phyloP scores from a whole-genome alignment of 2,329 filamentous ascomycete species.

The Penicillium sp. region DNA sequence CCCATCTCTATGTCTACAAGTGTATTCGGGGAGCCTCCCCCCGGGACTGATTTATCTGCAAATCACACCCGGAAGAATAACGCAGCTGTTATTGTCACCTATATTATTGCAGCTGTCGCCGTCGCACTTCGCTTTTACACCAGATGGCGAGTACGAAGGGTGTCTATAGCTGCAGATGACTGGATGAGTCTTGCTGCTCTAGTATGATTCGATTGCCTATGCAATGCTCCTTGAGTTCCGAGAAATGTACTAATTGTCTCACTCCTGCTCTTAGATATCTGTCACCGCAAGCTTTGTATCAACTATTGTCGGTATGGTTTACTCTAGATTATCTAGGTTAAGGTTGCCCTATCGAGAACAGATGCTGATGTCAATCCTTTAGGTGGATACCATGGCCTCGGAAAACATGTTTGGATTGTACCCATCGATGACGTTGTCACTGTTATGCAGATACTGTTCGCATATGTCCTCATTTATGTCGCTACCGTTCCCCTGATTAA shows the following conservation, averaged over 20 bases:
- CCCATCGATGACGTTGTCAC: background rate
- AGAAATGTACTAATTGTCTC: no score
- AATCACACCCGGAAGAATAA: background rate
- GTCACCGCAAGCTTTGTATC: no score
- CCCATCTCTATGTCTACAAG: background rate
- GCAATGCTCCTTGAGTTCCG: background rate
- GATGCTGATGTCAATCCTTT: no score
- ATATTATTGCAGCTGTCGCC: background rate
- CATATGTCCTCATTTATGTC: background rate
- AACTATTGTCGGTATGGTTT: no score
- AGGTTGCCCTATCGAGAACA: no score
- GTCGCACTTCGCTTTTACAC: background rate
- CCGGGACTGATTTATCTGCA: background rate
- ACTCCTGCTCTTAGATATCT: no score
- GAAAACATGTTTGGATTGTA: no score
- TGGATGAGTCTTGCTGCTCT: background rate
- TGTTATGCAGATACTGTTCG: background rate
- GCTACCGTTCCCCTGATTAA: conserved; percentile 9
- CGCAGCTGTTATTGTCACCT: background rate
- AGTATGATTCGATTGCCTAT: background rate
- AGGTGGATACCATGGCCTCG: background rate
- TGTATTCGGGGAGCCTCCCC: background rate
- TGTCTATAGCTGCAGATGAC: background rate
- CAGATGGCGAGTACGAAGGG: background rate
- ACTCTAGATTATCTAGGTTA: no score